These are phyloP conservation scores for Umbelopsis isabellina DNA, from an alignment of 192 early-diverging fungal species.

Conservation along the genomic window DNA sequence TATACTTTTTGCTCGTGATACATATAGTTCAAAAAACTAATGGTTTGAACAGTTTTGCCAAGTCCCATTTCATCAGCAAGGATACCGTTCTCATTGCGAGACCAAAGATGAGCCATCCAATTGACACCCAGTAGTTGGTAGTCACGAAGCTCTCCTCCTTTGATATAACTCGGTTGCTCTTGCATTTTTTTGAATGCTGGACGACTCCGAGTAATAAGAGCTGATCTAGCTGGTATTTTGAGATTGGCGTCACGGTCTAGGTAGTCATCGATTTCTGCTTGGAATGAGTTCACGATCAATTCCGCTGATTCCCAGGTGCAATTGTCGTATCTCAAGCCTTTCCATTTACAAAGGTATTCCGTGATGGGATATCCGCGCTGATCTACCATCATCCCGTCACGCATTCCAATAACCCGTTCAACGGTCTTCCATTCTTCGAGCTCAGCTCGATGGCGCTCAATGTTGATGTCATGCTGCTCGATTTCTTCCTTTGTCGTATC, in stretches of 20 bases:
- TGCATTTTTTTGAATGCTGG: slow-evolving; percentile 76
- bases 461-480: slow-evolving; percentile 79
- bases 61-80: slow-evolving; percentile 92
- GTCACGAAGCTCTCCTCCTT: slow-evolving; percentile 87
- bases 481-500: slow-evolving; percentile 79
- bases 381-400: slow-evolving; percentile 43
- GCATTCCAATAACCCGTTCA: slow-evolving; percentile 82
- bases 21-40: slow-evolving; percentile 88
- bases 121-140: slow-evolving; percentile 92
- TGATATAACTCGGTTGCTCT: slow-evolving; percentile 79
- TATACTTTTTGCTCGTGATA: slow-evolving; percentile 82
- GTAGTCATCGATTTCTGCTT: slow-evolving; percentile 83
- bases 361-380: slow-evolving; percentile 43
- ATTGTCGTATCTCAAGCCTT: slow-evolving; percentile 78
- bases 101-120: slow-evolving; percentile 96
- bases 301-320: slow-evolving; percentile 87
- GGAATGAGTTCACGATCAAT: slow-evolving; percentile 65
- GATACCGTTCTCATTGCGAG: slow-evolving; percentile 92
- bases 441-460: slow-evolving; percentile 77
- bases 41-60: slow-evolving; percentile 97
- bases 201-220: slow-evolving; percentile 57
- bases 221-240: slow-evolving; percentile 68
- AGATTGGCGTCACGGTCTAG: slow-evolving; percentile 73
- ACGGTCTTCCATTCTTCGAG: slow-evolving; percentile 83
- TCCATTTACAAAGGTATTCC: slow-evolving; percentile 93